Evolutionary conservation across 2,329 filamentous ascomycete species (phyloP).

Genomic region (Rosellinia necatrix): DNA sequence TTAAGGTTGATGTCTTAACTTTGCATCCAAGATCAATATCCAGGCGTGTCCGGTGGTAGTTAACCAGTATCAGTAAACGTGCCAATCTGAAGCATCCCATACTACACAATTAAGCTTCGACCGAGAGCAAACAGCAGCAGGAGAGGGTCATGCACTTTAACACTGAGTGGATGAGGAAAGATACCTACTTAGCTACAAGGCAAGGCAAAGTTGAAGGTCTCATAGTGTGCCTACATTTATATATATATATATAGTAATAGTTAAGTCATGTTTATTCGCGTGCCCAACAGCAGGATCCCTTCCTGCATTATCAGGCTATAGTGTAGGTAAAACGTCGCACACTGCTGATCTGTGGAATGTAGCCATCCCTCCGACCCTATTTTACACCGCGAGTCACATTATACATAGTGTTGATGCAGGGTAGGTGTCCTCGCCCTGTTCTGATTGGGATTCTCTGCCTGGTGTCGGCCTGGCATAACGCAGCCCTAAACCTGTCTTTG

Average conservation of each 20-base stretch:
- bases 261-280: too few relatives aligned
- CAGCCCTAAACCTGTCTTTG: slow-evolving; percentile 5
- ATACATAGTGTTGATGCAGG: background rate
- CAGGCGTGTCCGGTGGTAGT: too few relatives aligned
- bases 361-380: background rate
- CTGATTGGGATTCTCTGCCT: slow-evolving; percentile 9
- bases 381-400: background rate
- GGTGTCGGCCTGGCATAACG: background rate
- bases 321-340: too few relatives aligned
- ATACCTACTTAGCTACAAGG: too few relatives aligned
- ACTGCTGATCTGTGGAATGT: background rate
- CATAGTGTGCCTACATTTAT: background rate
- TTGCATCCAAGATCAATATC: too few relatives aligned
- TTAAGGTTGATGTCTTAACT: background rate
- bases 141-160: too few relatives aligned
- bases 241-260: background rate
- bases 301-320: background rate
- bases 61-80: too few relatives aligned
- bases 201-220: too few relatives aligned
- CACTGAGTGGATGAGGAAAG: too few relatives aligned
- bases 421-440: slow-evolving; percentile 5
- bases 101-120: too few relatives aligned
- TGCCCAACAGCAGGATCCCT: background rate
- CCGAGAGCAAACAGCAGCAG: too few relatives aligned
- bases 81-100: background rate